Base-by-base conservation (phyloP, 106 monocot species). In the Chionographis japonica region DNA sequence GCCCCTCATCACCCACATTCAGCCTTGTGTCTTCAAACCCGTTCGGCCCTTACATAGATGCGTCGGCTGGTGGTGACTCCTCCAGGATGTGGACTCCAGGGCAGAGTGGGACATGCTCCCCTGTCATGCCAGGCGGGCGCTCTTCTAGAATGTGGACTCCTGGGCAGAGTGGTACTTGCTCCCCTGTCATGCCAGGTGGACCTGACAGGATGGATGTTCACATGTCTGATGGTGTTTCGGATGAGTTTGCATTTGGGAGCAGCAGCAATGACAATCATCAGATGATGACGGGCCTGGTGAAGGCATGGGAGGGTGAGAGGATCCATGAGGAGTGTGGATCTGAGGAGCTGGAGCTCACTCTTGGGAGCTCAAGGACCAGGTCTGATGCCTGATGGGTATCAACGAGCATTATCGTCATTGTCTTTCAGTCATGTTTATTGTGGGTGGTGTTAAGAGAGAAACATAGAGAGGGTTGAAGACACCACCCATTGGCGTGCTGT, bases 231-330 rank as follows among this genome's bases (percentile, higher is more conserved):
- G 62, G 67, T 35, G 52, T 53, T 5, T 61, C 75, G 0, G 84
- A 88, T 69, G 88, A 88, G 63, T 88, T 88, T 56, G 81, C 88
- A 52, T 88, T 88, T 64, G 84, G 81, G 38, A 77, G 74, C 77
- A 70, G 79, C 43, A 68, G 81, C 63, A 83, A 72, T 65, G 75
- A 37, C 39, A 65, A 58, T 54, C 68, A 74, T 36, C 54, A 50
- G 19, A 38, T 17, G 4, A 56, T 6, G 3, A 37, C n/a, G 13
- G 83, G 70, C 2, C 39, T 76, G 66, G 84, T 88, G 72, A 88
- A 85, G 63, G 64, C 88, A 14, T 88, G 88, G 88, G 88, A 84
- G 52, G 88, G 88, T 1, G 88, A 88, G 76, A 79, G 66, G 67
- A 88, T 88, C 16, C 88, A 88, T 11, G 88, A 88, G 75, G 88